phyloP scores from a whole-genome alignment of 106 monocot species.

The Allium cepa region DNA sequence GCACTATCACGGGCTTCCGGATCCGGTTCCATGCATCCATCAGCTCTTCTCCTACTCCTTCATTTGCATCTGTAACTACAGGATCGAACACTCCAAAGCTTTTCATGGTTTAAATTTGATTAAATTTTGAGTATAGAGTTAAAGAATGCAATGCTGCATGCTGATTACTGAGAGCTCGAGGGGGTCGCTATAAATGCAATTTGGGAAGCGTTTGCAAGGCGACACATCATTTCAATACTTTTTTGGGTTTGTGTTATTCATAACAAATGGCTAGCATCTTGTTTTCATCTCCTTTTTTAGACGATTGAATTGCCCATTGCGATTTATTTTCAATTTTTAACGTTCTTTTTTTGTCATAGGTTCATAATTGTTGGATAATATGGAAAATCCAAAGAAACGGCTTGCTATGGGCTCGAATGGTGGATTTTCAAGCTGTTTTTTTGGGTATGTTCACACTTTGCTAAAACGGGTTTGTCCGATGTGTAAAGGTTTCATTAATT shows the following conservation, averaged over 20 bases:
- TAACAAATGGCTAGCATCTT: not conserved
- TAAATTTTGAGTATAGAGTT: not conserved
- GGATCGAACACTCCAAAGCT: not conserved
- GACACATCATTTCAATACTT: too few species aligned
- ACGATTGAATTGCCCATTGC: not conserved
- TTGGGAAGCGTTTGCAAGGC: not conserved
- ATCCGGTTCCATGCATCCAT: not conserved
- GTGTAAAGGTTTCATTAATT: too few species aligned
- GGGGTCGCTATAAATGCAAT: not conserved
- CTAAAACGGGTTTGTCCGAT: too few species aligned
- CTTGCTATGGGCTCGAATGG: not conserved
- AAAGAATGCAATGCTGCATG: not conserved
- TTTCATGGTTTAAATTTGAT: not conserved
- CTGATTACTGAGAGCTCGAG: not conserved
- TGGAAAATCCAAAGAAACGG: not conserved
- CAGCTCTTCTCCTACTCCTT: not conserved
- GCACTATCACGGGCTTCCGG: slow-evolving; percentile 3
- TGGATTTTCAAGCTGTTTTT: not conserved
- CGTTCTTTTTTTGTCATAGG: too few species aligned
- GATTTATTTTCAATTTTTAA: not conserved
- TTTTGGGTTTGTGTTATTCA: not conserved
- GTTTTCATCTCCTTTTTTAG: not conserved
- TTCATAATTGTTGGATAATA: not conserved
- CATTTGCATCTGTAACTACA: not conserved
- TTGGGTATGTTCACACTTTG: too few species aligned